Evolutionary conservation across 345 rosid species (phyloP), one percentile per base, ranked within the genome.

Genomic region (Aethionema arabicum): DNA sequence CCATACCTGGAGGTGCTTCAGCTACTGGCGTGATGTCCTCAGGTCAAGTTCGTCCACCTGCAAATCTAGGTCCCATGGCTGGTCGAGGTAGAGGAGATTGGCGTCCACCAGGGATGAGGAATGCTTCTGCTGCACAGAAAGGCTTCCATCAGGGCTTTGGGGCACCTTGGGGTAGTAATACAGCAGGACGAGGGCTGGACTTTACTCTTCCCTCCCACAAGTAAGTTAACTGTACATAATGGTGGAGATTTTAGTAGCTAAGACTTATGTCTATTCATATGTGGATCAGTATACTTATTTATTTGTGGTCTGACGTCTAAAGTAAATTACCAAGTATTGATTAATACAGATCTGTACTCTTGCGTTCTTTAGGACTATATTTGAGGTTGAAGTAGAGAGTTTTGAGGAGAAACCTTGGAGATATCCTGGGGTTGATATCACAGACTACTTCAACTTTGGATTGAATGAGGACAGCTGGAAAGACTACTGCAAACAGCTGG

Each of bases 351-450:
- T 39, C 50, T 58, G 56, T 15, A 39, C 52, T 49, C 14, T 52
- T 51, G 8, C 55, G 48, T 66, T 47, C 54, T 80, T 64, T 85
- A 95, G 99, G 96, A 86, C 92, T 59, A 86, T 95, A 77, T 95
- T 90, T 67, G 99, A 95, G 41, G 84, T 95, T 38, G 96, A 90
- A 76, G 86, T 88, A 70, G 96, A 95, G 66, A 69, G 83, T 72
- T 88, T 95, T 70, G 99, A 95, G 73, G 97, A 95, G 71, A 95
- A 95, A 77, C 97, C 99, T 9, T 95, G 99, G 99, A 88, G 82
- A 72, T 84, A 85, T 77, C 89, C 87, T 40, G 86, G 82, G 38
- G 72, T 77, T 66, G 99, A 95, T 62, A 35, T 79, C 36, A 76
- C 96, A 3, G 95, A 88, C 74, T 95, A 81, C 82, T 95, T 88